Evolutionary conservation across 371 early-diverging fungal species (phyloP), one percentile per base, ranked within the genome.

Genomic region (Quaeritorhiza haematococci): DNA sequence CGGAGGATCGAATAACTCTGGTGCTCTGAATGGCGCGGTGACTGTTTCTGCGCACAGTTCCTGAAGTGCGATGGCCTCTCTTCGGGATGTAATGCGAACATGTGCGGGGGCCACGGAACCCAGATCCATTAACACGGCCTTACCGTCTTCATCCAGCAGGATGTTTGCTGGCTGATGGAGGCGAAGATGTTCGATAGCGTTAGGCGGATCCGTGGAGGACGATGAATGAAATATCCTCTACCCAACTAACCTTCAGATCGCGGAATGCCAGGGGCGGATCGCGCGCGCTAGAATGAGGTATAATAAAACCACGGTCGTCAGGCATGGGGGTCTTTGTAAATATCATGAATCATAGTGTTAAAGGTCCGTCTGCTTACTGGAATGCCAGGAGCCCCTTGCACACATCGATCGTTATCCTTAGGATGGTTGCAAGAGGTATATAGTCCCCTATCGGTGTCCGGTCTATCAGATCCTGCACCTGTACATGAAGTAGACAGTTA

Each of bases 1-100:
- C 1, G 68, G 53, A 4, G 78, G 73, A 57, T 77, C 78, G 60
- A 77, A 74, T 10, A 77, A 59, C 56, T 77, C 78, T 6, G 78
- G 78, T 0, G 78, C 68, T 13, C 78, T 42, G 55, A 61, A 77
- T 8, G 78, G 73, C 17, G 78, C 74, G 0, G 78, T 77, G 10
- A 70, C 74, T 3, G 78, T 77, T 56, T 77, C 75, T 1, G 73
- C 72, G 49, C 69, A 68, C 17, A 64, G 49, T 34, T 77, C 78
- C 48, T 73, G 72, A 24, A 77, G 62, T 13, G 66, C 75, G n/a
- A 74, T 42, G 0, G 72, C 71, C 35, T 74, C 75, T 5, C 63
- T 47, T 26, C 78, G 59, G 1, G 65, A 64, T 10, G 58, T 53
- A 19, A 71, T 55, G 1, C 54, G 43, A 7, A 74, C 62, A 5